Base-by-base conservation (phyloP, 352 stramenopile genomes). In the Thraustochytrium sp. region DNA sequence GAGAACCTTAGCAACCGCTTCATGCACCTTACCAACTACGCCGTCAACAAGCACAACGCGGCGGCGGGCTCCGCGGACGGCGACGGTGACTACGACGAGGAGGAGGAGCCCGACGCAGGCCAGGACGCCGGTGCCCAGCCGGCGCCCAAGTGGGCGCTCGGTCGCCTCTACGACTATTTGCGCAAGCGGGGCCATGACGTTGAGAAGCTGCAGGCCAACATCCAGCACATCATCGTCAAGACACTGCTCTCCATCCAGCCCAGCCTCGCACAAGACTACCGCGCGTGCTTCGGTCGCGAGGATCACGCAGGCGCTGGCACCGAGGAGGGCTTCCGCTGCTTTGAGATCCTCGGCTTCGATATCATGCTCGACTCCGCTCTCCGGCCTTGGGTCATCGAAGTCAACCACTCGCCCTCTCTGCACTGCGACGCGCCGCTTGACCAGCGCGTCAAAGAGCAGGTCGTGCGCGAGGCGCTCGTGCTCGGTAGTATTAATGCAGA, bases 291-390 rank as follows among this genome's bases (percentile, higher is more conserved):
- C 76, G n/a, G n/a, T 2, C 51, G 21, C 29, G 83, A 55, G n/a
- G 29, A 34, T 36, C n/a, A 23, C 5, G 38, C 31, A 1, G 26
- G 46, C 9, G 55, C 68, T 1, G 29, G 34, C 21, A 74, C 21
- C 11, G 36, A 64, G 46, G 53, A 88, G 75, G 88, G 90, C 29
- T 89, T 85, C 29, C 65, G 85, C 3, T 98, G 96, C 75, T 97
- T 99, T 86, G 93, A 97, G 51, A 90, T 99, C 1, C 88, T 98
- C 3, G 96, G 96, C 2, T 95, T 98, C 89, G 96, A 99, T 85
- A 93, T 99, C 40, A 93, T 99, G 55, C 89, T 99, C 4, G 96
- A 98, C 84, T 90, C 94, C 49, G 88, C 91, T 26, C 88, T 99
- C 0, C 97, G 97, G 77, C 94, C 96, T 4, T 98, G 93, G 91